These are phyloP conservation scores for Eucalyptus brandiana DNA, from an alignment of 345 rosid species.

Conservation along the genomic window DNA sequence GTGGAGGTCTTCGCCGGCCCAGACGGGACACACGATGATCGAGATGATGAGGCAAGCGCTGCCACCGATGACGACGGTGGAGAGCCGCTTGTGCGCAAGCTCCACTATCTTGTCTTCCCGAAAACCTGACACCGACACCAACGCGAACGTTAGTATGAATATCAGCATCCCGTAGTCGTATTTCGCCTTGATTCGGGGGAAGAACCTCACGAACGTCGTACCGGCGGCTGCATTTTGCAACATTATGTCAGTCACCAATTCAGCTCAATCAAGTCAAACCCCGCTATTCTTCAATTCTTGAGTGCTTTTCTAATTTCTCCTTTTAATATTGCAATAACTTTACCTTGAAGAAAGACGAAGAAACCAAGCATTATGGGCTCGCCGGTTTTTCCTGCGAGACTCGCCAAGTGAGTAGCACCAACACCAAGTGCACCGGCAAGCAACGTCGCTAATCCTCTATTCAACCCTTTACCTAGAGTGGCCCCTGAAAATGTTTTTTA, in stretches of 20 bases:
- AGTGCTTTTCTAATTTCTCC: neutral
- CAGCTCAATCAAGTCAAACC: neutral
- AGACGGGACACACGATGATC: conserved; percentile 43
- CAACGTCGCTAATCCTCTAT: conserved; percentile 58
- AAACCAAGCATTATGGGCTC: conserved; percentile 57
- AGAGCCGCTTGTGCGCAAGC: conserved; percentile 46
- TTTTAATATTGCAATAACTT: neutral
- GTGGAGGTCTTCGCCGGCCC: conserved; percentile 67
- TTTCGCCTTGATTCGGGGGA: conserved; percentile 66
- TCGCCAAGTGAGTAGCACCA: conserved; percentile 57
- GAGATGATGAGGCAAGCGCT: conserved; percentile 26
- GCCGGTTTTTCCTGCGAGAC: conserved; percentile 24
- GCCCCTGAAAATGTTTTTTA: conserved; percentile 16
- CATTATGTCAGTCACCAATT: neutral
- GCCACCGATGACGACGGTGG: conserved; percentile 58
- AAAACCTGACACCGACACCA: conserved; percentile 61
- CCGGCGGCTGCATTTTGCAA: conserved; percentile 24
- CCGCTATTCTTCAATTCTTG: neutral
- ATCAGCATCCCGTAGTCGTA: conserved; percentile 72
- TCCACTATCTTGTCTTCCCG: conserved; percentile 33
- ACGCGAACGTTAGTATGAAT: conserved; percentile 63
- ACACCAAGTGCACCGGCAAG: conserved; percentile 51
- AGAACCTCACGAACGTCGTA: conserved; percentile 59
- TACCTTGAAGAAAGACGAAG: conserved; percentile 59
- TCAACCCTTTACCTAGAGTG: conserved; percentile 55